Percentiles rank a stretch among this genome's conserved stretches.
Conservation (phyloP, 208 protist genomes). For the Crithidia fasciculata region DNA sequence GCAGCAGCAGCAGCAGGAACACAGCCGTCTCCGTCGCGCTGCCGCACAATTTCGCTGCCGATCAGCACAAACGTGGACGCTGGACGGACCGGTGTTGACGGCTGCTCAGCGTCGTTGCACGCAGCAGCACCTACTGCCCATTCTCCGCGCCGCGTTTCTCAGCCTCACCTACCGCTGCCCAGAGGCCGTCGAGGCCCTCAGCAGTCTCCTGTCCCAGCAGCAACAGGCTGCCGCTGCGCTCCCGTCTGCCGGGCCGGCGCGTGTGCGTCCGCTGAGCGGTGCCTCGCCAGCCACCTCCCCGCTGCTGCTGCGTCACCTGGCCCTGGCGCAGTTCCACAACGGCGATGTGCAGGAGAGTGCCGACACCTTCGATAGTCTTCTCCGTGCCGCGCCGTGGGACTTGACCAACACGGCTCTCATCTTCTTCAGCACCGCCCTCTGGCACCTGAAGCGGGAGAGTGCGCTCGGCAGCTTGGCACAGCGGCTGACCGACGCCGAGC, state of each 20-base stretch:
- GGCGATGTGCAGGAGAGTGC: conserved; percentile 68
- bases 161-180: conserved; percentile 39
- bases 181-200: conserved; percentile 32
- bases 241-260: background rate
- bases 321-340: conserved; percentile 75
- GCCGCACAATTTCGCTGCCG: too few species aligned
- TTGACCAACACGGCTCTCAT: conserved; percentile 61
- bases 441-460: conserved; percentile 91
- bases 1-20: too few species aligned
- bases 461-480: conserved; percentile 90
- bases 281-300: conserved; percentile 32
- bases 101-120: conserved; percentile 17
- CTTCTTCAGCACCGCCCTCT: conserved; percentile 96
- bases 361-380: conserved; percentile 52
- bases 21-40: too few species aligned
- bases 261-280: background rate
- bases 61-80: background rate
- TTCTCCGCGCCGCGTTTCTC: conserved; percentile 39
- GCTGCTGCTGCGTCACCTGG: conserved; percentile 59
- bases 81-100: conserved; percentile 13
- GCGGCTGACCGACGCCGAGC: conserved; percentile 87
- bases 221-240: background rate
- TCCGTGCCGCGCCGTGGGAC: conserved; percentile 61
- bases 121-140: conserved; percentile 34
- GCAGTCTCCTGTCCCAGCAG: conserved; percentile 13